Percentiles rank a stretch among this genome's conserved stretches.
These are phyloP conservation scores for Pilatotrama ljubarskyi DNA, from an alignment of 768 basidiomycete genomes.

Conservation along the genomic window DNA sequence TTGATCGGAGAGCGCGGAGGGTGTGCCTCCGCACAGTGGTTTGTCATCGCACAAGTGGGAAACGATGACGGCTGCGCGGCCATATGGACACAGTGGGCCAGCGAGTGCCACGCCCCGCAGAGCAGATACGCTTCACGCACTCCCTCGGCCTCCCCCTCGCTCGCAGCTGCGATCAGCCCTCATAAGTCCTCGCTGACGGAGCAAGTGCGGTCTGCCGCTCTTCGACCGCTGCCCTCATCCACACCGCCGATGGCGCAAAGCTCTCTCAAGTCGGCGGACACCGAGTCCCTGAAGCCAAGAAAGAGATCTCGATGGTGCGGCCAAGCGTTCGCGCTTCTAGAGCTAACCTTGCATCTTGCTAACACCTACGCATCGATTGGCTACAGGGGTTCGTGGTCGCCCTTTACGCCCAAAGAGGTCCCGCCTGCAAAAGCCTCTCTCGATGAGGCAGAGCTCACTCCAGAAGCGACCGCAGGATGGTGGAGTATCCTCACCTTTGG, in stretches of 20 bases:
- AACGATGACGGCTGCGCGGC: too few species aligned
- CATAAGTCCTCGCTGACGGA: neutral
- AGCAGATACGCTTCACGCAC: neutral
- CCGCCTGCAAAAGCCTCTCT: slow-evolving; percentile 52
- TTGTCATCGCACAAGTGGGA: neutral
- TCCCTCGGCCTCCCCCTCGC: neutral
- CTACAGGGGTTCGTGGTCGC: slow-evolving; percentile 17
- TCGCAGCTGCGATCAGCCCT: neutral
- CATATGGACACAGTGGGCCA: too few species aligned
- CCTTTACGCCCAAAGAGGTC: slow-evolving; percentile 29
- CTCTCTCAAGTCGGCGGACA: slow-evolving; percentile 1
- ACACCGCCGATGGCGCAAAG: slow-evolving; percentile 14
- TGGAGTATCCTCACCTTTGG: slow-evolving; percentile 62
- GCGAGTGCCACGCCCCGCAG: neutral
- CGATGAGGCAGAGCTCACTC: slow-evolving; percentile 60
- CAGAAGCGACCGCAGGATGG: slow-evolving; percentile 65
- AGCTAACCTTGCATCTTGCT: neutral
- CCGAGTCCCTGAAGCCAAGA: slow-evolving; percentile 4
- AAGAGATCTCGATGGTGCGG: slow-evolving; percentile 13
- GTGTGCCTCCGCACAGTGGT: neutral
- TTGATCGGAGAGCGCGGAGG: neutral
- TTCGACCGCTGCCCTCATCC: neutral
- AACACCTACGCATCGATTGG: neutral
- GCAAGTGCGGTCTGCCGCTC: neutral
- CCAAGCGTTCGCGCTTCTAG: neutral